These are phyloP conservation scores for Aspergillus sp. DNA, from an alignment of 2,329 filamentous ascomycete species.

Conservation along the genomic window DNA sequence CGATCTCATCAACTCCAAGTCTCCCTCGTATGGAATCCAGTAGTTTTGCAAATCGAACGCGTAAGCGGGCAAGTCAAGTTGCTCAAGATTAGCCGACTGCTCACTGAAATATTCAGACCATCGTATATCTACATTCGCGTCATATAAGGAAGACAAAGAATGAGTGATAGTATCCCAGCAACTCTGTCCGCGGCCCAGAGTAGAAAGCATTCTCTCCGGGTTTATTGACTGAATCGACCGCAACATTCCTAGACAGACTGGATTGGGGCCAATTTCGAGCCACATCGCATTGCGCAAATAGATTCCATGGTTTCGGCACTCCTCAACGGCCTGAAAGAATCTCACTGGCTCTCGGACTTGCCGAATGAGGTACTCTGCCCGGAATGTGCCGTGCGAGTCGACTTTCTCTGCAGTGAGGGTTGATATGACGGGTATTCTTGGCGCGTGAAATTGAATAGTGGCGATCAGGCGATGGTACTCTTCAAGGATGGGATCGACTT, in stretches of 20 bases:
- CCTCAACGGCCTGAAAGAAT: slow-evolving; percentile 56
- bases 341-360: slow-evolving; percentile 63
- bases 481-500: slow-evolving; percentile 2
- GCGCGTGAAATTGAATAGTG: slow-evolving; percentile 44
- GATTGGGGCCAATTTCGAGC: slow-evolving; percentile 67
- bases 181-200: slow-evolving; percentile 56
- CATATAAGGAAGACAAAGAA: slow-evolving; percentile 56
- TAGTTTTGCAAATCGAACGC: slow-evolving; percentile 65
- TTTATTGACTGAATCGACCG: slow-evolving; percentile 48
- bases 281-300: slow-evolving; percentile 62
- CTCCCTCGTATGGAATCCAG: slow-evolving; percentile 64
- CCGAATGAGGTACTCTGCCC: slow-evolving; percentile 56
- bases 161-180: slow-evolving; percentile 57
- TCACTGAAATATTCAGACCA: slow-evolving; percentile 65
- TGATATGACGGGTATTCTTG: slow-evolving; percentile 58
- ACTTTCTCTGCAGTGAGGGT: slow-evolving; percentile 58
- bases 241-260: slow-evolving; percentile 62
- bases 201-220: slow-evolving; percentile 16
- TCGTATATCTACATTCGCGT: slow-evolving; percentile 57
- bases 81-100: slow-evolving; percentile 51
- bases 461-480: not conserved
- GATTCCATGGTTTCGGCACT: slow-evolving; percentile 51
- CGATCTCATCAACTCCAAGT: slow-evolving; percentile 44
- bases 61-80: slow-evolving; percentile 63
- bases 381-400: slow-evolving; percentile 49